A percentile compares a stretch with the other conserved stretches of the same genome.
These are phyloP conservation scores for Phytophthora pseudosyringae DNA, from an alignment of 352 stramenopile species.

Conservation along the genomic window DNA sequence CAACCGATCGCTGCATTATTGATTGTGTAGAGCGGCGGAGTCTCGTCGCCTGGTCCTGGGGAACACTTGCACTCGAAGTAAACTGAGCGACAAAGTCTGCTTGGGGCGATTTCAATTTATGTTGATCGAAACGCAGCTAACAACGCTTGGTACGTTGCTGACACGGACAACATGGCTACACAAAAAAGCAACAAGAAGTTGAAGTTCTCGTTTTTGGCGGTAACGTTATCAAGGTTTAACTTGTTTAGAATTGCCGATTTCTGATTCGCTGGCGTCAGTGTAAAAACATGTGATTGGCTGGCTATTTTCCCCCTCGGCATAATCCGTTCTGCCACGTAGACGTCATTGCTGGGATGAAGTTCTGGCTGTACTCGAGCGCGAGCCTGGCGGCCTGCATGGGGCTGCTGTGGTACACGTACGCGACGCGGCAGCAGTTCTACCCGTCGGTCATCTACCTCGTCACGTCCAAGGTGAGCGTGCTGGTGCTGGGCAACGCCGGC, in stretches of 20 bases:
- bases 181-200: neutral
- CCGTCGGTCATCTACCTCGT: constrained; percentile 96
- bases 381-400: constrained; percentile 85
- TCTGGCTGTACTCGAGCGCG: constrained; percentile 89
- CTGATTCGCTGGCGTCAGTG: neutral
- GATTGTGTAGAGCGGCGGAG: neutral
- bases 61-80: too few species aligned
- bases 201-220: constrained; percentile 9
- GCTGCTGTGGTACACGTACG: constrained; percentile 93
- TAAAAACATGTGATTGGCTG: constrained; percentile 27
- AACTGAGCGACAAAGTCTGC: too few species aligned
- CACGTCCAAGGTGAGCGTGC: constrained; percentile 96
- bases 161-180: too few species aligned
- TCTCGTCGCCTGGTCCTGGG: too few species aligned
- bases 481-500: constrained; percentile 95
- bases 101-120: too few species aligned
- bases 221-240: neutral
- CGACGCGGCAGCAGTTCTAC: constrained; percentile 97
- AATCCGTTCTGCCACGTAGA: constrained; percentile 34
- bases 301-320: constrained; percentile 8
- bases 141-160: too few species aligned
- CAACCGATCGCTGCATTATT: neutral
- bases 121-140: too few species aligned
- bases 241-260: neutral
- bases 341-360: constrained; percentile 60